phyloP scores from a whole-genome alignment of 2,329 filamentous ascomycete genomes.

The Phialophora expanda region DNA sequence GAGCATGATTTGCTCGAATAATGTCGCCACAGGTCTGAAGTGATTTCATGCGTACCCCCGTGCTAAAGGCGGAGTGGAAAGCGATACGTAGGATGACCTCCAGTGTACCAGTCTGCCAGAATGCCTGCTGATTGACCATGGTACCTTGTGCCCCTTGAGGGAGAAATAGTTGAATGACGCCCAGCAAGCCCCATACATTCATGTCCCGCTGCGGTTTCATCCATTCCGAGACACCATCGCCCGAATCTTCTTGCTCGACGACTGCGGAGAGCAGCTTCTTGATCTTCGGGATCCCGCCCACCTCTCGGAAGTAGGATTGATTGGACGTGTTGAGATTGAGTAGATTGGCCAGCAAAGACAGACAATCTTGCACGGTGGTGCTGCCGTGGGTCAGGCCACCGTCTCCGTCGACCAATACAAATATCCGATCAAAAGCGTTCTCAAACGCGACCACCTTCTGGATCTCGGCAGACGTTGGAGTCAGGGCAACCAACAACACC shows the following conservation, averaged over 20 bases:
- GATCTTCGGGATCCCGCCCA: slow-evolving; percentile 76
- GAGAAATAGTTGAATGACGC: slow-evolving; percentile 84
- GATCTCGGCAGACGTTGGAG: slow-evolving; percentile 82
- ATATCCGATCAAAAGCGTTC: slow-evolving; percentile 86
- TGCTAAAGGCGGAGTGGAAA: slow-evolving; percentile 73
- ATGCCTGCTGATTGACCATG: slow-evolving; percentile 79
- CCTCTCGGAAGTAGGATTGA: slow-evolving; percentile 91
- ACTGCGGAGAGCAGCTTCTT: slow-evolving; percentile 69
- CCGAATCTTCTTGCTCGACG: slow-evolving; percentile 57
- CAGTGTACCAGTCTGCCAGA: slow-evolving; percentile 81
- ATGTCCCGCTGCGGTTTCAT: slow-evolving; percentile 79
- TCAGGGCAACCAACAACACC: slow-evolving; percentile 84
- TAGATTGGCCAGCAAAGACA: slow-evolving; percentile 88
- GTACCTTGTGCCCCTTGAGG: slow-evolving; percentile 80
- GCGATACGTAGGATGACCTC: slow-evolving; percentile 80
- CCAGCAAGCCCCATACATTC: slow-evolving; percentile 88
- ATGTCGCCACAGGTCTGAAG: slow-evolving; percentile 84
- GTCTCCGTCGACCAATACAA: slow-evolving; percentile 79
- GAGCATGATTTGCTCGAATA: slow-evolving; percentile 75
- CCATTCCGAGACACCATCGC: slow-evolving; percentile 72
- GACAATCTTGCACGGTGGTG: slow-evolving; percentile 86
- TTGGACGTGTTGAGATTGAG: slow-evolving; percentile 87
- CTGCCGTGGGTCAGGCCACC: slow-evolving; percentile 82
- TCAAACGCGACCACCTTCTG: slow-evolving; percentile 97
- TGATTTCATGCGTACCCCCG: slow-evolving; percentile 83